Conservation (phyloP, 345 rosid genomes). For the Ceriops decandra region DNA sequence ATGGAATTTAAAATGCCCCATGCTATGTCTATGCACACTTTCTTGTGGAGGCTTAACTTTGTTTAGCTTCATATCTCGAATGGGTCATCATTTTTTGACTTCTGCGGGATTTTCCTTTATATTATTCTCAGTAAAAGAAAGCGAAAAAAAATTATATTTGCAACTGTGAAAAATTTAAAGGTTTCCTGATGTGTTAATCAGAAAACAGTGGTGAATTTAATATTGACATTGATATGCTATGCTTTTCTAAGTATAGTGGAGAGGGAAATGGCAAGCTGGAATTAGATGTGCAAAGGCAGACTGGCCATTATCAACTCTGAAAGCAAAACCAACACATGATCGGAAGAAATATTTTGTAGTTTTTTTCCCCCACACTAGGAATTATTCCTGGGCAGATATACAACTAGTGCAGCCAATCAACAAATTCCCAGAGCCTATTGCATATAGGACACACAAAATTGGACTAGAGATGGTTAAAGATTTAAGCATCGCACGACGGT, state of each 20-base stretch:
- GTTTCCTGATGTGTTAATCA: not conserved
- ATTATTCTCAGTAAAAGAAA: no score
- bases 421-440: slow-evolving; percentile 86
- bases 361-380: slow-evolving; percentile 88
- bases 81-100: no score
- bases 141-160: not conserved
- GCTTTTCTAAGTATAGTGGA: slow-evolving; percentile 63
- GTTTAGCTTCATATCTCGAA: no score
- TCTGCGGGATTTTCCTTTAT: not conserved
- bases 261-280: slow-evolving; percentile 98
- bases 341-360: slow-evolving; percentile 86
- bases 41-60: no score
- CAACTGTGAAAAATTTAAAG: not conserved
- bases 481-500: slow-evolving; percentile 68
- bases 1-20: slow-evolving; percentile 5
- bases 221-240: slow-evolving; percentile 3
- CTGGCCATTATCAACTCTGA: slow-evolving; percentile 91
- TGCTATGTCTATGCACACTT: not conserved
- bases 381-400: slow-evolving; percentile 98
- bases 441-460: slow-evolving; percentile 64
- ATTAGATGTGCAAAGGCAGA: slow-evolving; percentile 89
- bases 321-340: slow-evolving; percentile 93
- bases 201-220: no score
- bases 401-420: slow-evolving; percentile 66
- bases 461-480: slow-evolving; percentile 88